Evolutionary conservation across 306 rosid species (phyloP).

Genomic region (Astragalus glycyphyllos): DNA sequence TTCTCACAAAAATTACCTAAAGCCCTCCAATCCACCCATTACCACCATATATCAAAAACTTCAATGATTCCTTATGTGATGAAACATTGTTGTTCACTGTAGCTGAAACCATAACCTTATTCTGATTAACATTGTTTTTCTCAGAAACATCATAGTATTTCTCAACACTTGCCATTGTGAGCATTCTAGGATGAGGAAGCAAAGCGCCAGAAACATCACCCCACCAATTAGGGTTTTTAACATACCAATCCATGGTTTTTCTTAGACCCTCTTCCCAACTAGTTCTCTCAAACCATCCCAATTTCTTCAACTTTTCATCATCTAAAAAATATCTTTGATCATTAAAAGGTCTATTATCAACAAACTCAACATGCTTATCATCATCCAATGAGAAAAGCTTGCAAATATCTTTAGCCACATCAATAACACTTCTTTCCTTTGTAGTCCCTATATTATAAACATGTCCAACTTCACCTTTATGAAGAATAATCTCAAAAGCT

Average conservation of each 20-base stretch:
- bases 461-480: conserved; percentile 49
- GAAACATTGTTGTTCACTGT: conserved; percentile 32
- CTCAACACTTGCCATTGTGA: conserved; percentile 50
- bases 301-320: conserved; percentile 51
- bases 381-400: conserved; percentile 42
- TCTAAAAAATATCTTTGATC: conserved; percentile 51
- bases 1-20: conserved; percentile 50
- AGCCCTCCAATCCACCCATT: conserved; percentile 49
- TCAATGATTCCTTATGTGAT: conserved; percentile 31
- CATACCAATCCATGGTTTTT: conserved; percentile 58
- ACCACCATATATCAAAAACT: conserved; percentile 58
- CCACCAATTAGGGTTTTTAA: conserved; percentile 59
- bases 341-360: conserved; percentile 52
- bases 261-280: conserved; percentile 57
- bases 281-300: conserved; percentile 55
- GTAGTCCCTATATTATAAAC: conserved; percentile 48
- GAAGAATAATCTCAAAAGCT: conserved; percentile 49
- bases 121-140: conserved; percentile 15
- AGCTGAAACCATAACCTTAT: conserved; percentile 10
- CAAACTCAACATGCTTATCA: conserved; percentile 37
- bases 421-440: conserved; percentile 48
- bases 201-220: conserved; percentile 63
- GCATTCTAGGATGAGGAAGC: conserved; percentile 67
- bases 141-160: conserved; percentile 22
- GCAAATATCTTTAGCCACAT: conserved; percentile 48